Evolutionary conservation across 495 filamentous ascomycete species (phyloP), one percentile per base, ranked within the genome.

Genomic region (Symbiotaphrina buchneri): DNA sequence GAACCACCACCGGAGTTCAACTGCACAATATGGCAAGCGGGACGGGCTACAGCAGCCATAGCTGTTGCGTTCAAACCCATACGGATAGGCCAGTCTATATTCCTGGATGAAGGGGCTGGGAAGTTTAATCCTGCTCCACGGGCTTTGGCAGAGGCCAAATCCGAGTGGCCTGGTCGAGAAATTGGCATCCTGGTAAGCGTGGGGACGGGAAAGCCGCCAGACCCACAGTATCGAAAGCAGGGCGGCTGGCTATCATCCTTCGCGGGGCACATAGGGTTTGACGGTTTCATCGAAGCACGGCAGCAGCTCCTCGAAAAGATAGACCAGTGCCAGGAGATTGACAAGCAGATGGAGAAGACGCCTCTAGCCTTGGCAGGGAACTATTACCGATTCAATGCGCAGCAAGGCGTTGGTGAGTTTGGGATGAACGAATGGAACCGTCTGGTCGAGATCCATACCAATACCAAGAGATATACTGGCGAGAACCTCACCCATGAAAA

Each of bases 391-490:
- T 60, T 93, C 17, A 97, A 97, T 38, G 87, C 94, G 16, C 85
- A 95, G 44, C 76, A 93, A 4, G 90, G 87, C 0, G 90, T 97
- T 15, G 87, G 87, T 25, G 90, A 97, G 44, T 94, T 94, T 46
- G 85, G 79, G 29, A 92, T 97, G 80, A 95, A 95, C 46, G 87
- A 95, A 45, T 97, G 87, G 85, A 69, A 80, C 45, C 69, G 87
- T 3, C 57, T 97, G 10, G 72, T 76, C 20, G 85, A 95, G 25
- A 94, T 97, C 49, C 83, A 74, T 52, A 93, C 81, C 21, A 79
- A 72, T 45, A 95, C 87, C 0, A 65, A 76, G 25, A 67, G 68
- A 33, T 97, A 95, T 46, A 63, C 95, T n/a, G 51, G 55, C 4
- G 70, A 71, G 38, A 55, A 59, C 10, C 71, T 74, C 8, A 74